phyloP scores from a whole-genome alignment of 257 asterid species.

The Paraleonurus japonicus region DNA sequence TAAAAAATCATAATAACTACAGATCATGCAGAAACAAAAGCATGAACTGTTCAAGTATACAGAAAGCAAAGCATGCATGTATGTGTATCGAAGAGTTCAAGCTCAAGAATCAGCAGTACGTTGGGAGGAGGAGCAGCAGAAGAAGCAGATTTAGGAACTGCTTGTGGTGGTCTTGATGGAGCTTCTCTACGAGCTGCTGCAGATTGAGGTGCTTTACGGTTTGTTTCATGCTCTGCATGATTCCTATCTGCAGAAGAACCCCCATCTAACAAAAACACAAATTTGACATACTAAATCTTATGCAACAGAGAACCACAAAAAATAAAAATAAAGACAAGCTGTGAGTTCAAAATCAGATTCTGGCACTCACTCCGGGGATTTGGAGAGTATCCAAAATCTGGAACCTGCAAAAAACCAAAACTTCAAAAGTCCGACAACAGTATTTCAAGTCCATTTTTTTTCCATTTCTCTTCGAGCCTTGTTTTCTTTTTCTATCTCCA shows the following conservation, averaged over 20 bases:
- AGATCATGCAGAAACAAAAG: not conserved
- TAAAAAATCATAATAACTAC: not conserved
- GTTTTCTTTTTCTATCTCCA: not conserved
- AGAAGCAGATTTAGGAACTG: slow-evolving; percentile 64
- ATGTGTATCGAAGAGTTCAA: slow-evolving; percentile 9
- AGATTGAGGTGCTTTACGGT: slow-evolving; percentile 57
- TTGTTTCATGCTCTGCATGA: slow-evolving; percentile 54
- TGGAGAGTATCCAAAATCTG: slow-evolving; percentile 76
- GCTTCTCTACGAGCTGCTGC: slow-evolving; percentile 50
- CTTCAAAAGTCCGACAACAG: slow-evolving; percentile 24
- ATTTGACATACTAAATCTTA: not conserved
- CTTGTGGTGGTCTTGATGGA: slow-evolving; percentile 65
- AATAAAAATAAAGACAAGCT: not conserved
- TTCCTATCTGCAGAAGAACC: slow-evolving; percentile 71
- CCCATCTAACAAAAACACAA: slow-evolving; percentile 55
- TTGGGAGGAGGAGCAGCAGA: slow-evolving; percentile 68
- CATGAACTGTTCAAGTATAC: not conserved
- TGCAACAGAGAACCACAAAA: not conserved
- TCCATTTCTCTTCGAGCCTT: not conserved
- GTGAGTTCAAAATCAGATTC: slow-evolving; percentile 25
- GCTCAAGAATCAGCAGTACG: slow-evolving; percentile 43
- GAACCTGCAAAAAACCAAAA: slow-evolving; percentile 55
- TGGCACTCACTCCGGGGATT: slow-evolving; percentile 69
- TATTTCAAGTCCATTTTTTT: slow-evolving; percentile 2
- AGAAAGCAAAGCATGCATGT: not conserved